These are phyloP conservation scores for Dryadomyces sulphureus DNA, from an alignment of 2,329 filamentous ascomycete genomes.

Conservation along the genomic window DNA sequence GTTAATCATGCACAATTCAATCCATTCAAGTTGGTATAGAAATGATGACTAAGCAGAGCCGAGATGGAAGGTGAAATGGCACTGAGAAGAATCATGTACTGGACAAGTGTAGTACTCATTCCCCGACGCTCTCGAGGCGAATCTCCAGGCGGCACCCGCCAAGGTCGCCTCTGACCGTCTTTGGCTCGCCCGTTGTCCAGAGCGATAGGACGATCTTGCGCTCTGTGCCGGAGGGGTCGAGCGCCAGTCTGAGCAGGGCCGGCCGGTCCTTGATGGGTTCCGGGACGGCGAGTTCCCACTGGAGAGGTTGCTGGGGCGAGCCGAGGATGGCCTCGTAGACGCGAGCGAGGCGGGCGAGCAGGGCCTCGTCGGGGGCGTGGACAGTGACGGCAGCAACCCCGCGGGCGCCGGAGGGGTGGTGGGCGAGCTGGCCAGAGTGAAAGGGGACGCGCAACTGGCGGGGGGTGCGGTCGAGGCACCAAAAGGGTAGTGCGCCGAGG, in stretches of 20 bases:
- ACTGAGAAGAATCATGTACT: too few relatives aligned
- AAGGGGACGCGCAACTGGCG: constrained; percentile 40
- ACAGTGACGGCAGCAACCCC: constrained; percentile 33
- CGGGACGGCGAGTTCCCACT: constrained; percentile 6
- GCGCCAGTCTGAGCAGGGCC: too few relatives aligned
- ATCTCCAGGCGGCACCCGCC: too few relatives aligned
- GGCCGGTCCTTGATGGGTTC: too few relatives aligned
- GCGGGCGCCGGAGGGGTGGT: constrained; percentile 35
- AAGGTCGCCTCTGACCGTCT: constrained; percentile 5
- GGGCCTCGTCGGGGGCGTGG: constrained; percentile 14
- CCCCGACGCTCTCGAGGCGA: too few relatives aligned
- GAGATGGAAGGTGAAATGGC: too few relatives aligned
- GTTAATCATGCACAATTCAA: too few relatives aligned
- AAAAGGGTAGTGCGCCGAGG: constrained; percentile 45
- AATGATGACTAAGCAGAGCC: too few relatives aligned
- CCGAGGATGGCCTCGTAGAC: constrained; percentile 17
- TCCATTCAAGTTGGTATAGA: too few relatives aligned
- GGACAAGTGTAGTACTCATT: too few relatives aligned
- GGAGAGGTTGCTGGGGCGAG: background rate
- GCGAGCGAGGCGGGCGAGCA: constrained; percentile 11
- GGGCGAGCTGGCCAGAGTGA: constrained; percentile 15
- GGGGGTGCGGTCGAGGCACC: constrained; percentile 47
- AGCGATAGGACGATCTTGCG: constrained; percentile 6
- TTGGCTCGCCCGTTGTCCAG: background rate
- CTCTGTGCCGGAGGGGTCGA: background rate